Base-by-base conservation (phyloP, 441 rosid species). In the Pelargonium australe region DNA sequence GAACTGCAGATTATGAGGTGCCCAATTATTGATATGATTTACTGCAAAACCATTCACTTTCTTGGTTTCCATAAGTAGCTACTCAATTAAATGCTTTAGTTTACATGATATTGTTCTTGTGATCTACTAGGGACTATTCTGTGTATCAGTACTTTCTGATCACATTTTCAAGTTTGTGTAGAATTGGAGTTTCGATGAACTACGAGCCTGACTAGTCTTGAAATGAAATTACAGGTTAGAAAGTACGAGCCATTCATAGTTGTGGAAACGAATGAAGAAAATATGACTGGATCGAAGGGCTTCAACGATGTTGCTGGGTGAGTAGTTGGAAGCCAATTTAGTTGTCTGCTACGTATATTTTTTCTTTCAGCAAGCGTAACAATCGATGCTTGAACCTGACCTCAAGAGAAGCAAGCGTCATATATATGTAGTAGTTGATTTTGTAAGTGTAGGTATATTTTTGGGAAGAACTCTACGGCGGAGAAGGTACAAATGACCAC, bases 401-500 rank as follows among this genome's bases (percentile, higher is more conserved):
- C 25, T 23, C 25, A 23, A 23, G 25, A 23, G 25, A 23, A 23
- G 25, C 25, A 23, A 23, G 25, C 2, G 25, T 2, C 25, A 23
- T 23, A 23, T 23, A n/a, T n/a, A n/a, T n/a, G 25, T 11, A 41
- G 19, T 57, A 13, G 64, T 70, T 69, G 71, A 65, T 77, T 67
- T 14, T 9, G 34, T 72, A 2, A 70, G 23, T 65, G 12, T 61
- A 93, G 97, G 72, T 90, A 89, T 68, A 89, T 90, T 41, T 93
- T 93, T 23, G 96, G 97, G 0, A 89, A 89, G 72, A 93, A 90
- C 78, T 82, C 96, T 0, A 69, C 76, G 0, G 47, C 7, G n/a
- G 92, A 93, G 82, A 91, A 89, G 77, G 86, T 89, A 80, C 81
- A 85, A 25, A 86, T 90, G 97, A 90, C 95, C 14, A 85, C 93